Evolutionary conservation across 2,329 filamentous ascomycete genomes (phyloP).

Genomic region (Epichloe typhina): DNA sequence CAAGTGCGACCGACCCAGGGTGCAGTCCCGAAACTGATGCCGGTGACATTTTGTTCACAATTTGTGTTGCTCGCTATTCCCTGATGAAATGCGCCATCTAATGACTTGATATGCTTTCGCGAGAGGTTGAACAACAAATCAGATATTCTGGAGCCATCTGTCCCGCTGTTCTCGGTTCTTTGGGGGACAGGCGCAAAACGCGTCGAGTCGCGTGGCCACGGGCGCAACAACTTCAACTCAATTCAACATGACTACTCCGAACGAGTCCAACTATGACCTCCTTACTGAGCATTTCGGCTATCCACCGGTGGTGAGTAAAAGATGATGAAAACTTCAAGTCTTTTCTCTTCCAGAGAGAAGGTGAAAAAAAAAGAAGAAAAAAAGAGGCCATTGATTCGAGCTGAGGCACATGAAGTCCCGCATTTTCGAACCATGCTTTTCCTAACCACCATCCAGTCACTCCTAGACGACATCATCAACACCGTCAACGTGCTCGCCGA

Average conservation of each 20-base stretch:
- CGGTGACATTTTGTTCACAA: not conserved
- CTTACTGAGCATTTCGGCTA: constrained; percentile 94
- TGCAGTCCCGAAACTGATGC: not conserved
- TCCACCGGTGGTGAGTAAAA: constrained; percentile 63
- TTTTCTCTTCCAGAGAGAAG: not conserved
- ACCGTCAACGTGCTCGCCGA: constrained; percentile 88
- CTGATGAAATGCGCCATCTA: not conserved
- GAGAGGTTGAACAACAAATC: not conserved
- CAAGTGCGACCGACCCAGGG: not conserved
- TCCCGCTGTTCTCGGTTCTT: not conserved
- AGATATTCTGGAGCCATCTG: not conserved
- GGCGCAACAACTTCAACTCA: not conserved
- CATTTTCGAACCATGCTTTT: not conserved
- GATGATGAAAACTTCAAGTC: constrained; percentile 1
- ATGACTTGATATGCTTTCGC: not conserved
- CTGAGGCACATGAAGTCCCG: not conserved
- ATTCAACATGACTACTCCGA: constrained; percentile 19
- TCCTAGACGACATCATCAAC: constrained; percentile 98
- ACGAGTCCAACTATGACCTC: constrained; percentile 46
- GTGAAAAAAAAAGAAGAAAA: constrained; percentile 5
- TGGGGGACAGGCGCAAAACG: not conserved
- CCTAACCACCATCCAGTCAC: constrained; percentile 40
- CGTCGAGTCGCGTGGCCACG: constrained; percentile 11
- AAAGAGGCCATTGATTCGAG: too few relatives aligned
- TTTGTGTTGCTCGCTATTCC: not conserved